Evolutionary conservation across 495 filamentous ascomycete species (phyloP).

Genomic region (Saxispiralis lemnorum): DNA sequence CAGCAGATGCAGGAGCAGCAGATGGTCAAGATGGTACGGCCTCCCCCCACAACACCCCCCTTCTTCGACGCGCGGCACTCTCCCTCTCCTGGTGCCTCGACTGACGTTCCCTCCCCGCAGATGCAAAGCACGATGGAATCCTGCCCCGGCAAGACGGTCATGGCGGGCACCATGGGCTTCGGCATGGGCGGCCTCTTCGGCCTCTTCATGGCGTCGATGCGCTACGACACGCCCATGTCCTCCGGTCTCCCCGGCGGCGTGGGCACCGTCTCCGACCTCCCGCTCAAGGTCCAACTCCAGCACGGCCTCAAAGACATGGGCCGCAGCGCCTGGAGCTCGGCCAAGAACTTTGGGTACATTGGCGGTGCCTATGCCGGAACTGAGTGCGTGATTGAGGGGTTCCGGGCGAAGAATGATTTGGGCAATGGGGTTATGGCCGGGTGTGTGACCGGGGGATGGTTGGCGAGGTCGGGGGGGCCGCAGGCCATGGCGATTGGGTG

Average conservation of each 20-base stretch:
- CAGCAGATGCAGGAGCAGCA: constrained; percentile 19
- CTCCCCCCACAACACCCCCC: neutral
- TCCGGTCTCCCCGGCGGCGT: constrained; percentile 39
- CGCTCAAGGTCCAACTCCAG: constrained; percentile 62
- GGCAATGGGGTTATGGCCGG: constrained; percentile 75
- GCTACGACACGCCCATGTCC: constrained; percentile 68
- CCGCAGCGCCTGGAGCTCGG: constrained; percentile 58
- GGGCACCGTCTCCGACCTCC: constrained; percentile 35
- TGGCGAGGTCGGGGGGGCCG: constrained; percentile 72
- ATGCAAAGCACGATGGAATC: constrained; percentile 76
- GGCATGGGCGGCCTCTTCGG: constrained; percentile 84
- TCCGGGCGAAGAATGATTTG: constrained; percentile 83
- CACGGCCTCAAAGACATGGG: constrained; percentile 91
- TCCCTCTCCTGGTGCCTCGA: neutral
- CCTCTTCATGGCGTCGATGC: constrained; percentile 90
- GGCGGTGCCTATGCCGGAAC: constrained; percentile 81
- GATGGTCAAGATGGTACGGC: constrained; percentile 19
- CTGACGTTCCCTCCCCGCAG: constrained; percentile 24
- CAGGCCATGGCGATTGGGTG: constrained; percentile 81
- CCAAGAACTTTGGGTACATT: constrained; percentile 87
- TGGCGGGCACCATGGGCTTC: constrained; percentile 76
- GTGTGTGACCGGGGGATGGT: constrained; percentile 75
- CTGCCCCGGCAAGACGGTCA: constrained; percentile 64
- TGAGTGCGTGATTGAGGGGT: constrained; percentile 83
- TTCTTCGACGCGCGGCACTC: neutral